Conservation (phyloP, 2,329 filamentous ascomycete genomes). For the Penicillium capsulatum region DNA sequence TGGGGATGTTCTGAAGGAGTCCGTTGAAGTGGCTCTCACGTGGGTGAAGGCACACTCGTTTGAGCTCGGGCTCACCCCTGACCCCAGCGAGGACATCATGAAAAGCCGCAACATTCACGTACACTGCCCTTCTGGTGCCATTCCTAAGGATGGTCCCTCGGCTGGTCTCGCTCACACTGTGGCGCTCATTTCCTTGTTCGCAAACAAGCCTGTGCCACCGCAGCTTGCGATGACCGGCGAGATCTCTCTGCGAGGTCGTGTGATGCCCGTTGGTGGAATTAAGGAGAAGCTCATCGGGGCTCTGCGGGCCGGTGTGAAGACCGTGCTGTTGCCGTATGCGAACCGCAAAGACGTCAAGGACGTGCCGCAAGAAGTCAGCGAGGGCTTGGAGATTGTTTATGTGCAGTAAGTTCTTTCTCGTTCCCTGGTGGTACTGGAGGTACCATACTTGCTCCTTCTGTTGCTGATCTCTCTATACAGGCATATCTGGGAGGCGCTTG, state of each 20-base stretch:
- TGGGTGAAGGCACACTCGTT: conserved; percentile 98
- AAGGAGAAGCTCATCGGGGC: conserved; percentile 98
- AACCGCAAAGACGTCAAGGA: conserved; percentile 93
- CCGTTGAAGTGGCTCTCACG: conserved; percentile 88
- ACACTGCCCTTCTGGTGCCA: conserved; percentile 89
- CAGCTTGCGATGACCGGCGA: conserved; percentile 92
- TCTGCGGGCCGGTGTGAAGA: conserved; percentile 87
- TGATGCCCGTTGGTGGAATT: conserved; percentile 93
- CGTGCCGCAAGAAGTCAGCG: conserved; percentile 81
- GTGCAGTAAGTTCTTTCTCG: conserved; percentile 63
- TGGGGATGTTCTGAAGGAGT: conserved; percentile 94
- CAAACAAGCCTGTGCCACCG: conserved; percentile 77
- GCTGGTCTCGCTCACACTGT: conserved; percentile 93
- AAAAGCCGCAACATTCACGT: conserved; percentile 91
- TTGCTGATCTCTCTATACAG: conserved; percentile 43
- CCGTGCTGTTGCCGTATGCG: conserved; percentile 78
- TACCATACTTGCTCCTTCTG: not conserved
- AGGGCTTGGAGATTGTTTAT: conserved; percentile 81
- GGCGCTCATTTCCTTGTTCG: conserved; percentile 86
- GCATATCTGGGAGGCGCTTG: conserved; percentile 92
- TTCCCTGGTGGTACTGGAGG: not conserved
- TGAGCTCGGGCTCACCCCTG: conserved; percentile 76
- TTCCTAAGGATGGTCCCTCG: conserved; percentile 81
- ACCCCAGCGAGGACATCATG: conserved; percentile 88
- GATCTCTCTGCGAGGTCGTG: conserved; percentile 75